Evolutionary conservation across 441 rosid genomes (phyloP).

Genomic region (Eruca vesicaria): DNA sequence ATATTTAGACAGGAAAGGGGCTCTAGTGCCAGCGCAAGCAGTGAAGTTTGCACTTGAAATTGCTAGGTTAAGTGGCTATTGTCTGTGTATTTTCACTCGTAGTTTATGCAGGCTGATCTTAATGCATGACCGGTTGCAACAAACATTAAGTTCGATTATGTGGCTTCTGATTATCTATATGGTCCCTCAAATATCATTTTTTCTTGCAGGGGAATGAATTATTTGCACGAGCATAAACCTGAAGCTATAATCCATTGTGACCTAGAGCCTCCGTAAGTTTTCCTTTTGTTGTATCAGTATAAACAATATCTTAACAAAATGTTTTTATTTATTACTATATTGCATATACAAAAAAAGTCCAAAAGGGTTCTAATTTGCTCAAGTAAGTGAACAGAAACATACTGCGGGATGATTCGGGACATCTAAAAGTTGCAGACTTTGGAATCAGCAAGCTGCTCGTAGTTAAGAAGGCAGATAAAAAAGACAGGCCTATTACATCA

Average conservation of each 20-base stretch:
- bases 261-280: slow-evolving; percentile 81
- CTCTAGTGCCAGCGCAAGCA: slow-evolving; percentile 55
- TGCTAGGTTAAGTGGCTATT: slow-evolving; percentile 51
- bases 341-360: slow-evolving; percentile 29
- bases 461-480: slow-evolving; percentile 56
- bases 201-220: slow-evolving; percentile 76
- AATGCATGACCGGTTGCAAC: not conserved
- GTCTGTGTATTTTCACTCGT: not conserved
- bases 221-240: slow-evolving; percentile 81
- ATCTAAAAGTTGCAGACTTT: slow-evolving; percentile 97
- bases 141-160: not conserved
- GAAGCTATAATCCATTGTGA: slow-evolving; percentile 81
- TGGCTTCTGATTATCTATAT: slow-evolving; percentile 14
- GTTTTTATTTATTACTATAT: slow-evolving; percentile 3
- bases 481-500: slow-evolving; percentile 48
- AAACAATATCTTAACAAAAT: not conserved
- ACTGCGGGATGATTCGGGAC: slow-evolving; percentile 92
- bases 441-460: slow-evolving; percentile 85
- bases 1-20: slow-evolving; percentile 58
- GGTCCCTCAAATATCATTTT: slow-evolving; percentile 2
- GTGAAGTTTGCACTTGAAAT: slow-evolving; percentile 79
- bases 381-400: slow-evolving; percentile 80
- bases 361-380: slow-evolving; percentile 40
- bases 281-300: slow-evolving; percentile 22
- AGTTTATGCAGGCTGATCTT: slow-evolving; percentile 2